phyloP scores from a whole-genome alignment of 176 grass and related monocot genomes.

The Musa acuminata region DNA sequence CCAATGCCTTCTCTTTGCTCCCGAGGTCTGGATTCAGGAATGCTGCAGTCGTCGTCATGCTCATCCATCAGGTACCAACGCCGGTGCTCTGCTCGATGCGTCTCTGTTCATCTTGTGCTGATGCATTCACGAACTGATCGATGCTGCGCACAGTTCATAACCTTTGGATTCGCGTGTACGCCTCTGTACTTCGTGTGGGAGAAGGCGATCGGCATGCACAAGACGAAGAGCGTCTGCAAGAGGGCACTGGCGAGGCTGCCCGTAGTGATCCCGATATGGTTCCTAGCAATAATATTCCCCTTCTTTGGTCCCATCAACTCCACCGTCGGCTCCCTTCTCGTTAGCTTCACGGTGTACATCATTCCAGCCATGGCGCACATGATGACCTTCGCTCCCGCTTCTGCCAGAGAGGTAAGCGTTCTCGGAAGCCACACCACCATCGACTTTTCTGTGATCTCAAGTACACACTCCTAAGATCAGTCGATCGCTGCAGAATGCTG shows the following conservation, averaged over 20 bases:
- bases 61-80: conserved; percentile 49
- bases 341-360: conserved; percentile 97
- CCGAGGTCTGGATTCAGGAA: conserved; percentile 62
- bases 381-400: conserved; percentile 55
- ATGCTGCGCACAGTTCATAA: conserved; percentile 57
- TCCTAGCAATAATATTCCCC: conserved; percentile 86
- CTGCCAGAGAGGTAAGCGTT: conserved; percentile 49
- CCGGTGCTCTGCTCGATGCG: neutral
- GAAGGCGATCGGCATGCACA: conserved; percentile 72
- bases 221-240: conserved; percentile 29
- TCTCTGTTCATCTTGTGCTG: no score
- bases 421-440: neutral
- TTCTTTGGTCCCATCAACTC: conserved; percentile 98
- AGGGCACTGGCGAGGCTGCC: conserved; percentile 50
- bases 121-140: neutral
- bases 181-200: conserved; percentile 98
- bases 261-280: conserved; percentile 80
- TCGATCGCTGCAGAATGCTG: conserved; percentile 40
- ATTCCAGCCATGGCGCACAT: conserved; percentile 84
- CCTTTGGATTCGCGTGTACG: conserved; percentile 92
- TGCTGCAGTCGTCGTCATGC: conserved; percentile 74
- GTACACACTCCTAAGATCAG: no score
- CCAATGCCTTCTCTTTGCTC: conserved; percentile 91
- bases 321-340: conserved; percentile 75
- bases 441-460: no score